A percentile compares a stretch with the other conserved stretches of the same genome.
Conservation (phyloP, 2,329 filamentous ascomycete species). For the Cladosporium sp. region DNA sequence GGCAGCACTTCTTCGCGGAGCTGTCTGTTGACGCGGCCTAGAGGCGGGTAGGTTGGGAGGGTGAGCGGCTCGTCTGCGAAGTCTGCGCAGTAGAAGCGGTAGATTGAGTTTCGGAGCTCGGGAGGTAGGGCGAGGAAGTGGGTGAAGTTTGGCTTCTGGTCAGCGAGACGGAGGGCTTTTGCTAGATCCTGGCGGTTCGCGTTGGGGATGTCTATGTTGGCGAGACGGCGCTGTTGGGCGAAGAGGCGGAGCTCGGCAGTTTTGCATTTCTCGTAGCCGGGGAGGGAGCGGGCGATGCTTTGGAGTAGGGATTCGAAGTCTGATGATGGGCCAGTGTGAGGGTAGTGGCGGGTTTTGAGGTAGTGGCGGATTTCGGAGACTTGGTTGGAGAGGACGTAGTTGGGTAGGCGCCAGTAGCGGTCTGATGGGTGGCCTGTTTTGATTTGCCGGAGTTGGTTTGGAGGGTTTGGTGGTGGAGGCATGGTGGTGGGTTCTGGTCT, state of each 20-base stretch:
- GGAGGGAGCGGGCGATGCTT: background rate
- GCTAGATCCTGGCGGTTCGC: background rate
- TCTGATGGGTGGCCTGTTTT: background rate
- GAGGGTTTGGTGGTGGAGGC: background rate
- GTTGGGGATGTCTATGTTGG: background rate
- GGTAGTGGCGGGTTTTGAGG: conserved; percentile 6
- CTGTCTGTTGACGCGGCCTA: background rate
- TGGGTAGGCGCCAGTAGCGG: background rate
- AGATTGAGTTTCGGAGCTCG: background rate
- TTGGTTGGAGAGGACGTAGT: background rate
- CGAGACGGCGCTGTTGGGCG: background rate
- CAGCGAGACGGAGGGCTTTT: background rate
- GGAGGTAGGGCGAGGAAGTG: background rate
- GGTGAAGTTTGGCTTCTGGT: background rate
- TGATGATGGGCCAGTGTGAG: background rate
- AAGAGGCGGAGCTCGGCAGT: conserved; percentile 3
- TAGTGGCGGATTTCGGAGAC: background rate
- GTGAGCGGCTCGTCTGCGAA: background rate
- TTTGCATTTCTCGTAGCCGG: conserved; percentile 2
- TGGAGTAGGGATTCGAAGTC: background rate
- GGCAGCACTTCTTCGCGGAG: background rate
- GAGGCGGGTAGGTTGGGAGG: background rate
- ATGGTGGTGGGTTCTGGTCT: background rate
- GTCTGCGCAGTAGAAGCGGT: background rate
- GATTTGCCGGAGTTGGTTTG: background rate